Evolutionary conservation across 257 asterid genomes (phyloP).

Genomic region (Paraleonurus japonicus): DNA sequence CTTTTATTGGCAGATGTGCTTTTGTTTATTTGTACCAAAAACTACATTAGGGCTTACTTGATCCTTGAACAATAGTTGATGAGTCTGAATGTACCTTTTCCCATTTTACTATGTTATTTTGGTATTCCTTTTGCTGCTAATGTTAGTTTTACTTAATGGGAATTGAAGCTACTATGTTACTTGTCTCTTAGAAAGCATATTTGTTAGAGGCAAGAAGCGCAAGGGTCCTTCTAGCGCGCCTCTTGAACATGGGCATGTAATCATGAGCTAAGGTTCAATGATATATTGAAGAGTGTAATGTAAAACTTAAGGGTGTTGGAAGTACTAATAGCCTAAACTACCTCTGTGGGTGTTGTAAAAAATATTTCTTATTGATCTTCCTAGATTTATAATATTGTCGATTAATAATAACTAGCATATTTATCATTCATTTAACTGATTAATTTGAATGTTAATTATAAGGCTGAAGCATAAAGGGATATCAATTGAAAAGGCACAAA

Average conservation of each 20-base stretch:
- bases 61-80: not conserved
- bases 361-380: not conserved
- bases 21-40: not conserved
- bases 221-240: not conserved
- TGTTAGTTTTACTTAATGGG: not conserved
- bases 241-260: not conserved
- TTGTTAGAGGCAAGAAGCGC: not conserved
- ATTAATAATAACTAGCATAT: not conserved
- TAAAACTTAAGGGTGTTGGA: too few relatives aligned
- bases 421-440: not conserved
- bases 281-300: too few relatives aligned
- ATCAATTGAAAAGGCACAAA: not conserved
- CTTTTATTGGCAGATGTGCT: not conserved
- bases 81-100: not conserved
- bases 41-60: not conserved
- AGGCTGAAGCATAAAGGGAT: not conserved
- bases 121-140: slow-evolving; percentile 4
- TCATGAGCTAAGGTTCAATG: too few relatives aligned
- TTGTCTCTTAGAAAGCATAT: slow-evolving; percentile 3
- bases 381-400: not conserved
- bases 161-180: not conserved
- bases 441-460: too few relatives aligned
- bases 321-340: too few relatives aligned
- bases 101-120: not conserved
- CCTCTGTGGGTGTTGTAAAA: too few relatives aligned